Evolutionary conservation across 116 monocot genomes (phyloP), one percentile per base, ranked within the genome.

Genomic region (Iris pallida): DNA sequence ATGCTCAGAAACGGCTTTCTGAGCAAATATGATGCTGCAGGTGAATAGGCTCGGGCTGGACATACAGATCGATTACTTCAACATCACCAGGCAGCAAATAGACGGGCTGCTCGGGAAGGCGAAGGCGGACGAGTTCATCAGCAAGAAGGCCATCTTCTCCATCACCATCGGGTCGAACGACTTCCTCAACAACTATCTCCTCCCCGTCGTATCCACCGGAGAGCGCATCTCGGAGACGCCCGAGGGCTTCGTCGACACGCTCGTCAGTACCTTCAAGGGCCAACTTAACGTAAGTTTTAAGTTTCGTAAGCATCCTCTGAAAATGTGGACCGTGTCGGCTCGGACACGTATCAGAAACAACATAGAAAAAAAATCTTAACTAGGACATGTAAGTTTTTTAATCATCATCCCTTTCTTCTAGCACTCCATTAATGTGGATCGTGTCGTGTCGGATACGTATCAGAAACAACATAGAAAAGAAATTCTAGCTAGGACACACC

Each of bases 101-200:
- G 76, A 83, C 52, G 71, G 59, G 57, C 5, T 86, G 6, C 20
- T 90, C 30, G 90, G 90, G 6, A 79, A 80, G 64, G 64, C 53
- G 7, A 67, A 76, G 10, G 86, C 86, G 10, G 73, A 47, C 43
- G 57, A 76, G 20, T 80, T 68, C 54, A 17, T 90, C 19, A 57
- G 1, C 15, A 79, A 56, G 62, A 80, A 49, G 48, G 73, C 90
- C 16, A 86, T 90, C 8, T 90, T 90, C 81, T 90, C 83, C 0
- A 71, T 83, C 45, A 86, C 80, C 12, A 74, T 90, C 4, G 86
- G 90, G 30, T 68, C 90, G 45, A 90, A 90, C 64, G 90, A 90
- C 54, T 90, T 86, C 65, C 83, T 90, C 46, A 90, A 90, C 65
- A 90, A 90, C 20, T 90, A 90, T 55, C 86, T 90, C 9, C 71